These are phyloP conservation scores for Calophaca sinica DNA, from an alignment of 306 rosid genomes.

Conservation along the genomic window DNA sequence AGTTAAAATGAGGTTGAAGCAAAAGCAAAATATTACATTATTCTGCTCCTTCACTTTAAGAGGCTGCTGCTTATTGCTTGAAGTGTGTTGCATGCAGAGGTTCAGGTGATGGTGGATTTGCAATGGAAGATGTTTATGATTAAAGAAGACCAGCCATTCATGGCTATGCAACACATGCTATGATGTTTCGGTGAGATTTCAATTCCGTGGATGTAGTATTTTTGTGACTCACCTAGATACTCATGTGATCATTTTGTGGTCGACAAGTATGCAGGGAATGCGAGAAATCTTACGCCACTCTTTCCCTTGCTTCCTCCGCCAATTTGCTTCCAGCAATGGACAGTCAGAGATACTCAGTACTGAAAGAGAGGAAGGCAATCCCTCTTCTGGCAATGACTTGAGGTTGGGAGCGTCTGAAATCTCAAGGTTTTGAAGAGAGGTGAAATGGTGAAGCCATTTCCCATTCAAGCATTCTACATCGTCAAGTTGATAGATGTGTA, in stretches of 20 bases:
- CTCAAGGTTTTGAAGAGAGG: constrained; percentile 12
- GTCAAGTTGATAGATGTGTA: not conserved
- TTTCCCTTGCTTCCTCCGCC: constrained; percentile 3
- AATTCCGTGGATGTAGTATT: not conserved
- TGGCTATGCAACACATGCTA: too few species aligned
- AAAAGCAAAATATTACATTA: too few species aligned
- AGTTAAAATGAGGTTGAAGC: too few species aligned
- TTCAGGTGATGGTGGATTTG: not conserved
- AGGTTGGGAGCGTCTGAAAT: not conserved
- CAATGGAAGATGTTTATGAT: not conserved
- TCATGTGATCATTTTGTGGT: constrained; percentile 4
- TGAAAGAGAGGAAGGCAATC: constrained; percentile 12
- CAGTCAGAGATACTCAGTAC: not conserved
- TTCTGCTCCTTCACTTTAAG: too few species aligned
- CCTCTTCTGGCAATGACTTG: constrained; percentile 11
- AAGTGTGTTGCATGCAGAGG: not conserved
- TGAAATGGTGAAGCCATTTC: not conserved
- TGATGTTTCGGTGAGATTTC: too few species aligned
- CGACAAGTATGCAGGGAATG: constrained; percentile 21
- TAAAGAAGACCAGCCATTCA: too few species aligned
- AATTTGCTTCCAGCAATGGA: constrained; percentile 14
- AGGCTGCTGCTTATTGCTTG: too few species aligned
- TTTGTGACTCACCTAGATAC: constrained; percentile 11
- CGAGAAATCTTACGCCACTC: constrained; percentile 30
- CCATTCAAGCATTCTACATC: constrained; percentile 10